phyloP scores from a whole-genome alignment of 257 asterid species.

The Leptodermis oblonga region DNA sequence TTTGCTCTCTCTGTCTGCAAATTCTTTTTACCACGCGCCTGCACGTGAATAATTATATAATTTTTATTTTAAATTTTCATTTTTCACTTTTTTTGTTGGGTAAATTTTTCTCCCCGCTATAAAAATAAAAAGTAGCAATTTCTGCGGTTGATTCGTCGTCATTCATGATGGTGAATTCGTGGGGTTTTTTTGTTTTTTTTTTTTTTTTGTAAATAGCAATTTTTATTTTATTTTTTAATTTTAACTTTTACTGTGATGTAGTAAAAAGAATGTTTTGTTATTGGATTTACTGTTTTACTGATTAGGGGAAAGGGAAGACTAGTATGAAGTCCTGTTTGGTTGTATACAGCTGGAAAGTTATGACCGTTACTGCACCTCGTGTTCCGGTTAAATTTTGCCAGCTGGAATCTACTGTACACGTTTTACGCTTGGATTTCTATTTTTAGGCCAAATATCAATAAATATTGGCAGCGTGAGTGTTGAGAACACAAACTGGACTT shows the following conservation, averaged over 20 bases:
- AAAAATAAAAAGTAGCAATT: not conserved
- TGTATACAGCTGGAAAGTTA: conserved; percentile 65
- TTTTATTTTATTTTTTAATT: no score
- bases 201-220: no score
- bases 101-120: not conserved
- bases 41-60: conserved; percentile 25
- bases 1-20: conserved; percentile 1
- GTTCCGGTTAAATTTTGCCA: conserved; percentile 34
- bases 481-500: no score
- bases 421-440: not conserved
- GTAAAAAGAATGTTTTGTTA: not conserved
- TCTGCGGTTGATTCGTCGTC: not conserved
- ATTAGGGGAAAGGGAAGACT: not conserved
- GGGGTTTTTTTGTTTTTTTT: not conserved
- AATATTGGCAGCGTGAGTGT: no score
- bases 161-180: no score
- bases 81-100: conserved; percentile 8
- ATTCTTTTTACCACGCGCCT: conserved; percentile 19
- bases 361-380: conserved; percentile 56
- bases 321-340: not conserved
- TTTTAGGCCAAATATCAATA: no score
- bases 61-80: conserved; percentile 8
- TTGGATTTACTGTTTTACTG: not conserved
- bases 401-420: conserved; percentile 22
- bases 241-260: not conserved